Evolutionary conservation across 1,139 yeast species (phyloP), one percentile per base, ranked within the genome.

Genomic region (Magnusiomyces suaveolens): DNA sequence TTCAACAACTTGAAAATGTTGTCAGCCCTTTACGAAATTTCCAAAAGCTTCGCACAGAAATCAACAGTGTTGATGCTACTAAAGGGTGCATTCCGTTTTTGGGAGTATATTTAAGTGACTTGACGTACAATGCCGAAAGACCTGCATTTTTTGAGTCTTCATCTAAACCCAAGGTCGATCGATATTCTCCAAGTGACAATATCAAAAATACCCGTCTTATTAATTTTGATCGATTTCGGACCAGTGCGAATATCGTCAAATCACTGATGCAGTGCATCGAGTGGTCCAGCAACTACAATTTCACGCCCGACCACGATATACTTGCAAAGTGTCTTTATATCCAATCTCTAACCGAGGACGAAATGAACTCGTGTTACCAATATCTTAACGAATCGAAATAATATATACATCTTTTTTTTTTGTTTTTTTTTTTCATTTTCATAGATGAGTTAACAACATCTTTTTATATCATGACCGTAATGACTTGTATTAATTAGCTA

Each of bases 61-160:
- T 88, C 59, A 80, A 79, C 60, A 76, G 75, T 47, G 73, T 84
- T 58, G 79, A 79, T 54, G 88, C 89, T 16, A 33, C 59, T 6
- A 76, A 74, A 56, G 97, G 97, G 1, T 84, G 95, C 63, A 82
- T 90, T 52, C 97, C 97, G 26, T 90, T 89, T 67, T 80, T 90
- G 53, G 96, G 95, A 1, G 75, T 92, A 46, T 89, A 87, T 63
- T 69, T 92, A 52, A 83, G 90, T 1, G 97, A 92, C 67, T 75
- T 90, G 63, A 82, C 87, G 0, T 80, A 84, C 66, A 88, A 88
- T 66, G 82, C 89, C 2, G 94, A 87, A 64, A 76, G 89, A 32
- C 66, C 69, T 1, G 57, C 67, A 2, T 59, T 51, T 50, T 10
- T 49, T 18, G 46, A 38, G 20, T 8, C 49, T 21, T 53, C 49